These are phyloP conservation scores for Globisporangium solare DNA, from an alignment of 352 stramenopile species.

Conservation along the genomic window DNA sequence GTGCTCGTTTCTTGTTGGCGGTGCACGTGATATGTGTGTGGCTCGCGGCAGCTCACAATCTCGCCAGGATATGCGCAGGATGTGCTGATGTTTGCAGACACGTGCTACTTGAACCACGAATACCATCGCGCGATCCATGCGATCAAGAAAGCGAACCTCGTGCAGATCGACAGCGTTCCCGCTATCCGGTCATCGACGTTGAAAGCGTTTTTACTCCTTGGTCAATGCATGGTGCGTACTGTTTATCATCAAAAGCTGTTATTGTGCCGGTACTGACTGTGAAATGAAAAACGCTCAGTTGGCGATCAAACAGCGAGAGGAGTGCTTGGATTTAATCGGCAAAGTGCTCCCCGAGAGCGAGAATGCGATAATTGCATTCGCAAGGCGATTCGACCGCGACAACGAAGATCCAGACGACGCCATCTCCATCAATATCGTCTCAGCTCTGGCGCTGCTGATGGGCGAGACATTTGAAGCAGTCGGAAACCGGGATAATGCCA, in stretches of 20 bases:
- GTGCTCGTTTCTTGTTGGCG: conserved; percentile 6
- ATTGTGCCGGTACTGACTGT: background rate
- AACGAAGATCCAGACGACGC: conserved; percentile 14
- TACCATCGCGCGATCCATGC: conserved; percentile 77
- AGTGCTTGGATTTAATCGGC: conserved; percentile 67
- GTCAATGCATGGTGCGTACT: conserved; percentile 64
- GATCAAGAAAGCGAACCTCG: conserved; percentile 45
- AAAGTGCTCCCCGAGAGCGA: conserved; percentile 60
- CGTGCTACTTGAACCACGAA: conserved; percentile 62
- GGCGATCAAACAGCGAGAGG: conserved; percentile 79
- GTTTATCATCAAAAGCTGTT: background rate
- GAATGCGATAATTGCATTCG: conserved; percentile 46
- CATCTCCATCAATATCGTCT: conserved; percentile 64
- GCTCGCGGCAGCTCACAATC: conserved; percentile 33
- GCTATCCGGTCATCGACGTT: conserved; percentile 27
- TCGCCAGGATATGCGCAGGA: conserved; percentile 38
- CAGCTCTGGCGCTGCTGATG: conserved; percentile 75
- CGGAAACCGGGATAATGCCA: conserved; percentile 79
- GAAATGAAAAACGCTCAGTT: conserved; percentile 22
- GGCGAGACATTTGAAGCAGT: conserved; percentile 80
- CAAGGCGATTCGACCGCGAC: conserved; percentile 30
- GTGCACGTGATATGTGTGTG: conserved; percentile 4
- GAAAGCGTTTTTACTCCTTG: conserved; percentile 48
- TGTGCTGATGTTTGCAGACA: conserved; percentile 73
- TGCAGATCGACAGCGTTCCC: conserved; percentile 25